Conservation (phyloP, 2,329 filamentous ascomycete species). For the Cryoendolithus antarcticus region DNA sequence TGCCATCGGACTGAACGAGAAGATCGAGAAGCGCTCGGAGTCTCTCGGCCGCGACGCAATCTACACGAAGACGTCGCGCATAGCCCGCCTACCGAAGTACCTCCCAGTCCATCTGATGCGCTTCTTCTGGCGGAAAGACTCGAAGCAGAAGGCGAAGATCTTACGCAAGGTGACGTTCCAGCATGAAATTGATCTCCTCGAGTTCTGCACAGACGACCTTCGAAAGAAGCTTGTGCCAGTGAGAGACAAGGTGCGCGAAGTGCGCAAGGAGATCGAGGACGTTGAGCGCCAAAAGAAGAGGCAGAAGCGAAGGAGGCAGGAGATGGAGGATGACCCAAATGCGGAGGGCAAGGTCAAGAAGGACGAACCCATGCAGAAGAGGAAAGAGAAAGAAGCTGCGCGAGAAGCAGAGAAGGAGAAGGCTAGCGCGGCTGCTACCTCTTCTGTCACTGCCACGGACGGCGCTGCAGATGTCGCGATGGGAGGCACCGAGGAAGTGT, state of each 20-base stretch:
- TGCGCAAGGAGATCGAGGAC: constrained; percentile 90
- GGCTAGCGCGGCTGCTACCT: constrained; percentile 32
- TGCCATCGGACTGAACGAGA: constrained; percentile 65
- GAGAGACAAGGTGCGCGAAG: constrained; percentile 89
- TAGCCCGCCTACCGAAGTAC: constrained; percentile 85
- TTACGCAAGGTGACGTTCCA: constrained; percentile 98
- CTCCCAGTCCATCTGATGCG: constrained; percentile 94
- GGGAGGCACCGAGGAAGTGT: constrained; percentile 61
- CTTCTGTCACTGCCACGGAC: too few species aligned
- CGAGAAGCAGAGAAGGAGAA: constrained; percentile 39
- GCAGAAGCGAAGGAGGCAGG: constrained; percentile 58
- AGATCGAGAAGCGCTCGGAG: constrained; percentile 80
- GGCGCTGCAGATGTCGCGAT: constrained; percentile 50
- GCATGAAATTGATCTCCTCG: constrained; percentile 79
- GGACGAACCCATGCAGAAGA: constrained; percentile 70
- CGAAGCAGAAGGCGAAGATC: constrained; percentile 97
- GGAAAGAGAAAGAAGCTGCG: constrained; percentile 61
- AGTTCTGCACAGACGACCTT: constrained; percentile 89
- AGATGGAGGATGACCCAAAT: constrained; percentile 38
- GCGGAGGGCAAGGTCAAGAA: constrained; percentile 16
- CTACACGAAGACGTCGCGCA: constrained; percentile 86
- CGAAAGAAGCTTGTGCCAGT: constrained; percentile 74
- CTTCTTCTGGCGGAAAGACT: constrained; percentile 94
- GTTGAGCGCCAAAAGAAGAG: constrained; percentile 84
- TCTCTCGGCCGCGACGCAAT: constrained; percentile 63